Evolutionary conservation across 352 stramenopile species (phyloP).

Genomic region (Bremia lactucae): DNA sequence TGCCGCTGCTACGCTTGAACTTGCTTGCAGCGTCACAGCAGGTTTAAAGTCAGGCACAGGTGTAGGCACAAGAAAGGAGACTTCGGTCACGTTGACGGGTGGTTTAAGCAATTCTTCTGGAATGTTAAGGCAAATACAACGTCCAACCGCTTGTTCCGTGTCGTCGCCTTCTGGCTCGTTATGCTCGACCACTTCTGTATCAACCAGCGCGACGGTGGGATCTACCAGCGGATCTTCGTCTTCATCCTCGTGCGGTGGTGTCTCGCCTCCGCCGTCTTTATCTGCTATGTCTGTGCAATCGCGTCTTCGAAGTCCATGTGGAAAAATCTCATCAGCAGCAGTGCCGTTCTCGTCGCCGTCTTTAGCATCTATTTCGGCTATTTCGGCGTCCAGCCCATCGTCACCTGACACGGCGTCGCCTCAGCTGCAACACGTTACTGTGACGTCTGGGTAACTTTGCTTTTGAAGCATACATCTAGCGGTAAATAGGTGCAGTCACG

Average conservation of each 20-base stretch:
- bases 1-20: conserved; percentile 23
- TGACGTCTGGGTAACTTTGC: conserved; percentile 45
- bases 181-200: conserved; percentile 17
- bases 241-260: conserved; percentile 13
- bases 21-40: conserved; percentile 20
- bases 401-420: conserved; percentile 36
- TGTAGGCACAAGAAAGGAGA: conserved; percentile 12
- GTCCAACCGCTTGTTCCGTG: conserved; percentile 8
- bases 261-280: conserved; percentile 12
- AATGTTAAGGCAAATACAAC: conserved; percentile 17
- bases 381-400: conserved; percentile 28
- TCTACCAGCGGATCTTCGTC: conserved; percentile 24
- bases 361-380: conserved; percentile 21
- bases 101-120: conserved; percentile 9
- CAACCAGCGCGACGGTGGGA: conserved; percentile 14
- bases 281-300: conserved; percentile 22
- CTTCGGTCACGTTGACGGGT: not conserved
- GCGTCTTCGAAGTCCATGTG: conserved; percentile 27
- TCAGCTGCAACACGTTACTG: conserved; percentile 55
- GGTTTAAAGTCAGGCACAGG: conserved; percentile 15
- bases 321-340: conserved; percentile 32
- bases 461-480: conserved; percentile 6
- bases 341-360: conserved; percentile 36
- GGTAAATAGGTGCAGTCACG: conserved; percentile 16
- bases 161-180: conserved; percentile 15